These are phyloP conservation scores for Ustilago esculenta DNA, from an alignment of 1,284 basidiomycete species.

Conservation along the genomic window DNA sequence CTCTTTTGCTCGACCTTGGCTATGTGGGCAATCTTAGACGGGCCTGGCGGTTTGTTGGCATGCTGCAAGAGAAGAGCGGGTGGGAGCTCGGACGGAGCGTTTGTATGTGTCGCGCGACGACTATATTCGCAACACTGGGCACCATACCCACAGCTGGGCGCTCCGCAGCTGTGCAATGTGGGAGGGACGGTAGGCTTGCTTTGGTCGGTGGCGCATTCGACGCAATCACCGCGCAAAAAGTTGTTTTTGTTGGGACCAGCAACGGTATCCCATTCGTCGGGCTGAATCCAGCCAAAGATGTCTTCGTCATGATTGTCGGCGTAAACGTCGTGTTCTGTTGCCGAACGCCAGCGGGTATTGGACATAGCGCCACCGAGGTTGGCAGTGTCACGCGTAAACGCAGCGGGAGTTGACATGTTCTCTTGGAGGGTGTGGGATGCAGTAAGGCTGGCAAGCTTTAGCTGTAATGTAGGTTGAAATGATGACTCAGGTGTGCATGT, in stretches of 20 bases:
- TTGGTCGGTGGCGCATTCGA: slow-evolving; percentile 19
- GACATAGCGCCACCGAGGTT: not conserved
- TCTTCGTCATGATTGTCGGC: slow-evolving; percentile 47
- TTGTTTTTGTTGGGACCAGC: slow-evolving; percentile 42
- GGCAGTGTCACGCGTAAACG: slow-evolving; percentile 1
- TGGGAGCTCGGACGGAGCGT: slow-evolving; percentile 5
- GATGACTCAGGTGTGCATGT: not conserved
- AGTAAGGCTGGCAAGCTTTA: not conserved
- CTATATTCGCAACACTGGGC: slow-evolving; percentile 48
- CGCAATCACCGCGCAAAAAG: slow-evolving; percentile 40
- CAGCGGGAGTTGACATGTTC: no score
- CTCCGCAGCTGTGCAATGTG: slow-evolving; percentile 28
- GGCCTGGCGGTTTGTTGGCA: not conserved
- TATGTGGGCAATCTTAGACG: slow-evolving; percentile 15
- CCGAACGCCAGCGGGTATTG: slow-evolving; percentile 14
- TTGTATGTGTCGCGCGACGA: slow-evolving; percentile 20
- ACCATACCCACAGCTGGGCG: slow-evolving; percentile 43
- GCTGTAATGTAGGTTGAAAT: not conserved
- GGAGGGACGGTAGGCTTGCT: slow-evolving; percentile 4
- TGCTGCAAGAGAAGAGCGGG: slow-evolving; percentile 10
- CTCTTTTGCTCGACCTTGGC: slow-evolving; percentile 21
- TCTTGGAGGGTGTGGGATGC: no score
- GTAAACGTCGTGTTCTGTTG: slow-evolving; percentile 40
- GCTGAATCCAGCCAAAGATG: slow-evolving; percentile 50
- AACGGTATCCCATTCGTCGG: slow-evolving; percentile 47